Evolutionary conservation across 768 basidiomycete genomes (phyloP), one percentile per base, ranked within the genome.

Genomic region (Porphyrellus cyaneotinctus): DNA sequence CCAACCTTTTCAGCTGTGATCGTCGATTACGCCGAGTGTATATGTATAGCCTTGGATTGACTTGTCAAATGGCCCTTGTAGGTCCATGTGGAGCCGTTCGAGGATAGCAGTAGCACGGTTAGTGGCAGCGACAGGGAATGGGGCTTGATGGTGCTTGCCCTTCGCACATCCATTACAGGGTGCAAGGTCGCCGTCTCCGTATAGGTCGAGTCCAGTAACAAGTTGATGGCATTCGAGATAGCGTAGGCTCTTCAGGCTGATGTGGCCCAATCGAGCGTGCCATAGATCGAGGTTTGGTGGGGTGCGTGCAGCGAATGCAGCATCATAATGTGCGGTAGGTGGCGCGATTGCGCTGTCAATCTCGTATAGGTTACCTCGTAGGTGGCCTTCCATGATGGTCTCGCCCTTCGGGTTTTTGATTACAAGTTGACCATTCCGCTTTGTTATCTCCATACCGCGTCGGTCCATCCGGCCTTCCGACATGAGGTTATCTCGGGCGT

Each of bases 81-180:
- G n/a, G n/a, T n/a, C n/a, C 17, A 36, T 36, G 15, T 37, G 36
- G n/a, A 37, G 36, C 3, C 36, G 8, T 15, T 37, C n/a, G 18
- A 37, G 18, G 15, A 13, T 36, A 13, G 15, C n/a, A 4, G 14
- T n/a, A 36, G 35, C 35, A 17, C 17, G 35, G 17, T 36, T 36
- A 7, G 15, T 36, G 35, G 35, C 15, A n/a, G 8, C 17, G 15
- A 7, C n/a, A 0, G 43, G 43, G 7, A 58, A 58, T 38, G 53
- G 50, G 5, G 50, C 50, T 2, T 37, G 50, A 20, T 54, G 57
- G 42, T 54, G 52, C 49, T 58, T 58, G 26, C 53, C 47, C 6
- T 54, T 58, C 0, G 38, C 33, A 20, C 50, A 58, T 0, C 47
- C 53, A 47, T 54, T 22, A 11, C 53, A 58, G 4, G 39, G 53